These are phyloP conservation scores for Bryoglossum gracile DNA, from an alignment of 495 filamentous ascomycete species.

Conservation along the genomic window DNA sequence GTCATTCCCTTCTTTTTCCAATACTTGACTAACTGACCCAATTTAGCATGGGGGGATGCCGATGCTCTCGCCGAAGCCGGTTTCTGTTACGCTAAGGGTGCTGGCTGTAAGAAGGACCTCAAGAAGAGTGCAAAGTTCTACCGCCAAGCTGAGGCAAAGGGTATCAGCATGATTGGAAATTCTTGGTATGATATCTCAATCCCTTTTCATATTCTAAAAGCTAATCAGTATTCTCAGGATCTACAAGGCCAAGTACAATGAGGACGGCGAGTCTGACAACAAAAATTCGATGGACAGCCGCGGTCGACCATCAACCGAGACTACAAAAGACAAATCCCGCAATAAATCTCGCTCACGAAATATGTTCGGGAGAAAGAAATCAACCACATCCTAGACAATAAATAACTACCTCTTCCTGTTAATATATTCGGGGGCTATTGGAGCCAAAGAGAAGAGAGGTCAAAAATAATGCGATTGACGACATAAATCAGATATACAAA, in stretches of 20 bases:
- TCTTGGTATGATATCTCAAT: slow-evolving; percentile 66
- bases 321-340: slow-evolving; percentile 43
- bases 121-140: slow-evolving; percentile 92
- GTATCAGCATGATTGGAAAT: slow-evolving; percentile 95
- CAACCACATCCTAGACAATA: not conserved
- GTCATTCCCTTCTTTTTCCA: slow-evolving; percentile 23
- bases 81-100: slow-evolving; percentile 79
- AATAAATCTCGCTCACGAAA: slow-evolving; percentile 59
- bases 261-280: slow-evolving; percentile 39
- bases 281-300: slow-evolving; percentile 4
- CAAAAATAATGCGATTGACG: too few relatives aligned
- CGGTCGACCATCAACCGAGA: slow-evolving; percentile 27
- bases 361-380: slow-evolving; percentile 46
- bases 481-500: too few relatives aligned
- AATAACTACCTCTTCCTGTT: not conserved
- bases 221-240: slow-evolving; percentile 51
- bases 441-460: too few relatives aligned
- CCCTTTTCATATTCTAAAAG: slow-evolving; percentile 2
- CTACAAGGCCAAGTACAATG: slow-evolving; percentile 84
- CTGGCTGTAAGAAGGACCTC: slow-evolving; percentile 89
- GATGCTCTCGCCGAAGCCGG: slow-evolving; percentile 86
- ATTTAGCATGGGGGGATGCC: slow-evolving; percentile 79
- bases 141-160: slow-evolving; percentile 80
- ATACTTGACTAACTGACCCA: slow-evolving; percentile 18
- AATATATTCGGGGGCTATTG: too few relatives aligned